phyloP scores from a whole-genome alignment of 345 rosid species.

The Kernera saxatilis region DNA sequence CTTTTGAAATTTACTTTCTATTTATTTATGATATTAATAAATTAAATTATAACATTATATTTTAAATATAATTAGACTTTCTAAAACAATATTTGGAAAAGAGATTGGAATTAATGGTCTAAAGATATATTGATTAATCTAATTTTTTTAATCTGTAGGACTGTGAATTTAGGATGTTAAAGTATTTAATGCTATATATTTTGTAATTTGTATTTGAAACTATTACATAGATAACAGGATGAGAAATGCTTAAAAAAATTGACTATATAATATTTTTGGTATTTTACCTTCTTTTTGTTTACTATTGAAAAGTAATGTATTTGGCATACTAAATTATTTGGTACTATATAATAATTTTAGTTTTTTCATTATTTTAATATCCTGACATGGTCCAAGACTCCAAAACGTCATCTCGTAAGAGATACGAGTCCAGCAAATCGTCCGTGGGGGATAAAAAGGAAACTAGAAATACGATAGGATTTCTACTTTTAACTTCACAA shows the following conservation, averaged over 20 bases:
- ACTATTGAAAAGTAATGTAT: not conserved
- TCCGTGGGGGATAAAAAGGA: conserved; percentile 9
- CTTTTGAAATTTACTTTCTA: no score
- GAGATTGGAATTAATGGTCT: no score
- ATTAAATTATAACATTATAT: no score
- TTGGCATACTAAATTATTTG: not conserved
- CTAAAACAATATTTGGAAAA: no score
- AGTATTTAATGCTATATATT: not conserved
- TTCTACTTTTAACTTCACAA: conserved; percentile 1
- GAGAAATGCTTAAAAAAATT: not conserved
- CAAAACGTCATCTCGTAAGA: conserved; percentile 2
- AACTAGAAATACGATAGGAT: not conserved
- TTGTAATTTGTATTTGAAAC: not conserved
- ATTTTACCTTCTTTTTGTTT: no score
- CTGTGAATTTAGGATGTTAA: no score
- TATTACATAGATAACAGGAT: not conserved
- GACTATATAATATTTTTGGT: not conserved
- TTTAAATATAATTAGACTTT: no score
- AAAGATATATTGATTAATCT: no score
- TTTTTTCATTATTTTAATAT: not conserved
- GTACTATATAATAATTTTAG: not conserved
- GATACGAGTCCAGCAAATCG: not conserved
- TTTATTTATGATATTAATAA: no score
- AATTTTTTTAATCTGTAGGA: no score
- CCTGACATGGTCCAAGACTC: conserved; percentile 9